Percentiles rank a stretch among this genome's conserved stretches.
Evolutionary conservation across 129 eudicot species (phyloP).

Genomic region (Saposhnikovia divaricata): DNA sequence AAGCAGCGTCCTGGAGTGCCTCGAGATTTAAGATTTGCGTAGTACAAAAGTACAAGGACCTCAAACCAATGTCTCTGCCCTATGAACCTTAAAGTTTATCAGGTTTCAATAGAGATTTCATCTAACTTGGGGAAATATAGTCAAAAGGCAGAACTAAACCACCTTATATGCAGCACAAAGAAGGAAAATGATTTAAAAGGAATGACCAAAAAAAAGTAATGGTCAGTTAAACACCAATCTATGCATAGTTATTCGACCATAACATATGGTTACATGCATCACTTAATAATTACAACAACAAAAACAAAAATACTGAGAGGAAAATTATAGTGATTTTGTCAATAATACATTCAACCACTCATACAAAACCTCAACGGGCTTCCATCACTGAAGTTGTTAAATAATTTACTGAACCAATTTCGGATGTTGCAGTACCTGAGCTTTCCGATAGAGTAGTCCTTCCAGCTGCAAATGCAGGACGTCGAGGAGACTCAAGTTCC

Average conservation of each 20-base stretch:
- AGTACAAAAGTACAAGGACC: no score
- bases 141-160: no score
- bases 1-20: neutral
- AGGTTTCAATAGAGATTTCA: neutral
- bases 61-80: no score
- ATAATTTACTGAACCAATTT: conserved; percentile 1
- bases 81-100: neutral
- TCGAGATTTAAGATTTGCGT: no score
- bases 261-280: neutral
- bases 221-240: neutral
- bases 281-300: neutral
- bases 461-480: conserved; percentile 14
- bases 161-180: neutral
- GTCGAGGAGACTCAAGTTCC: conserved; percentile 2
- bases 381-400: conserved; percentile 13
- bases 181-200: neutral
- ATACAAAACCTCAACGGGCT: conserved; percentile 4
- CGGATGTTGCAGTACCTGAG: conserved; percentile 3
- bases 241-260: no score
- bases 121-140: neutral
- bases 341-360: neutral
- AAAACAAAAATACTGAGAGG: neutral
- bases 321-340: neutral
- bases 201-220: neutral
- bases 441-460: neutral